Conservation (phyloP, 306 rosid genomes). For the Lathyrus aphaca region DNA sequence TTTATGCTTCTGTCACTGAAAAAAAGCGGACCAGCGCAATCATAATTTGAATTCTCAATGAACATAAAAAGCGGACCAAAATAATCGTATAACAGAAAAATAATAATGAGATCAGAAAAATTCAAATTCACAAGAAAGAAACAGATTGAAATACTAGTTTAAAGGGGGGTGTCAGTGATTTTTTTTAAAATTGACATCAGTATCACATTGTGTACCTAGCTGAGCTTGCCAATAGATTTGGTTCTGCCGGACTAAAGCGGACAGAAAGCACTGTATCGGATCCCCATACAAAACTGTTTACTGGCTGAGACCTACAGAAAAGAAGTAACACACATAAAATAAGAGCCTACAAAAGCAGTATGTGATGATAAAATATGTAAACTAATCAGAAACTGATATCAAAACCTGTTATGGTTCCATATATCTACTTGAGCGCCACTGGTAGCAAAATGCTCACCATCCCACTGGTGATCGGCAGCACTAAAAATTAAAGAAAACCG, state of each 20-base stretch:
- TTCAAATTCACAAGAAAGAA: not conserved
- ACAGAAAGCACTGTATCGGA: slow-evolving; percentile 73
- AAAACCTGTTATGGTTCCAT: slow-evolving; percentile 92
- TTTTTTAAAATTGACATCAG: slow-evolving; percentile 11
- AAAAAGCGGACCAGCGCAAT: not conserved
- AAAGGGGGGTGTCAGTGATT: not conserved
- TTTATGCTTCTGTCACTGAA: slow-evolving; percentile 85
- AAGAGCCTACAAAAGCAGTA: slow-evolving; percentile 28
- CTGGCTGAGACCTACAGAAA: slow-evolving; percentile 71
- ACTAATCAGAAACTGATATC: slow-evolving; percentile 25
- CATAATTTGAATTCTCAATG: too few species aligned
- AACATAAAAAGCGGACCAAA: too few species aligned
- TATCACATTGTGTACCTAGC: slow-evolving; percentile 53
- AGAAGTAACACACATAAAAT: slow-evolving; percentile 26
- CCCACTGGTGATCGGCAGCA: slow-evolving; percentile 94
- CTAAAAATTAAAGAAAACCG: slow-evolving; percentile 47
- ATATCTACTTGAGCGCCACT: slow-evolving; percentile 88
- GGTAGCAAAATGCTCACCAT: slow-evolving; percentile 84
- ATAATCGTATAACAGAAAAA: not conserved
- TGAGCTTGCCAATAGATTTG: slow-evolving; percentile 76
- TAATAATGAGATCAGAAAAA: not conserved
- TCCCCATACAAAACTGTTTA: slow-evolving; percentile 79
- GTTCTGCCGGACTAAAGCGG: slow-evolving; percentile 83
- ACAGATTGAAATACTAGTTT: slow-evolving; percentile 1
- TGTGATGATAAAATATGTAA: slow-evolving; percentile 4